These are phyloP conservation scores for Penicillium digitatum DNA, from an alignment of 2,329 filamentous ascomycete species.

Conservation along the genomic window DNA sequence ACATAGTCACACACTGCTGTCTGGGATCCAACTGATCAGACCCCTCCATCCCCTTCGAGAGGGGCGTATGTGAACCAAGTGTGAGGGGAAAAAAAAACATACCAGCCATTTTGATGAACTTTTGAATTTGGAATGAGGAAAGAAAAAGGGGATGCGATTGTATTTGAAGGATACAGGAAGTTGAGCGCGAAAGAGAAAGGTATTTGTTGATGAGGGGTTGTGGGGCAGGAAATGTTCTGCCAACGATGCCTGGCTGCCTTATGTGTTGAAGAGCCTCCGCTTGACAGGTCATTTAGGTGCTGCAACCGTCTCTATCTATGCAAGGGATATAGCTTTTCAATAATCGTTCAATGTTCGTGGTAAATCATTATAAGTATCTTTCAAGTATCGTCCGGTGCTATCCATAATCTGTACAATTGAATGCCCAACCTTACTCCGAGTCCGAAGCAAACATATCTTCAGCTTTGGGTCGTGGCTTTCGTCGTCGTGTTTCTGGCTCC, in stretches of 20 bases:
- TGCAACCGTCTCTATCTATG: background rate
- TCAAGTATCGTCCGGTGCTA: background rate
- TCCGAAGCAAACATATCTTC: conserved; percentile 86
- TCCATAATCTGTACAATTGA: conserved; percentile 14
- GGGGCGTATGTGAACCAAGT: background rate
- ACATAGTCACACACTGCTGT: conserved; percentile 10
- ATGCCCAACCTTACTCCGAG: conserved; percentile 39
- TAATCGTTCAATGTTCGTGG: background rate
- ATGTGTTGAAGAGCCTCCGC: conserved; percentile 2
- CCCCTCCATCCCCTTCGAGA: background rate
- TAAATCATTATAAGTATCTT: conserved; percentile 4
- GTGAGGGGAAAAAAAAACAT: conserved; percentile 21
- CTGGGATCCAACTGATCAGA: conserved; percentile 13
- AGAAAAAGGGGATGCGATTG: conserved; percentile 22
- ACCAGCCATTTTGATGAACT: conserved; percentile 35
- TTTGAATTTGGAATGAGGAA: background rate
- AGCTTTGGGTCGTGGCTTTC: conserved; percentile 65
- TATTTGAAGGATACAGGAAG: conserved; percentile 11
- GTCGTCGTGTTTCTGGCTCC: conserved; percentile 31
- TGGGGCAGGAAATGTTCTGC: conserved; percentile 27
- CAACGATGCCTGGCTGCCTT: conserved; percentile 11
- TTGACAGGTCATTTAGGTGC: background rate
- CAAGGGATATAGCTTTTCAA: background rate
- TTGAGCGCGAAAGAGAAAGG: conserved; percentile 12
- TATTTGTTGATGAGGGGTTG: conserved; percentile 27